Conservation (phyloP, 805 yeast genomes). For the Starmerella khaoyaiensis region DNA sequence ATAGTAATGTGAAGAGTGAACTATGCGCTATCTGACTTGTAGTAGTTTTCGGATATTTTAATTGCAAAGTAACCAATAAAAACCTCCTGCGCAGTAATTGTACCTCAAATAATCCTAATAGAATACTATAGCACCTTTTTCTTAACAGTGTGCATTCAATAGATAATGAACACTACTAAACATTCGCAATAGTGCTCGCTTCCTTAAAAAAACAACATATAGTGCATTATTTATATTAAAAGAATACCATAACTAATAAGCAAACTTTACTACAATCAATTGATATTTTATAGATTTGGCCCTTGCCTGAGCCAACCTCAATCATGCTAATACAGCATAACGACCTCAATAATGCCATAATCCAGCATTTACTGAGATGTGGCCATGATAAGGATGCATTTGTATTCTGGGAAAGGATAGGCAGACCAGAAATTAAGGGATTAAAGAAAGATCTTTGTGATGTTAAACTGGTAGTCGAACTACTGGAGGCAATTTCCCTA, state of each 20-base stretch:
- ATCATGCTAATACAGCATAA: neutral
- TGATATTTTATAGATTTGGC: neutral
- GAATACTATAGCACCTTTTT: too few species aligned
- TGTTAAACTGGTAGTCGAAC: neutral
- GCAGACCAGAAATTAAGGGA: neutral
- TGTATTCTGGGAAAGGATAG: neutral
- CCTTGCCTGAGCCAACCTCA: neutral
- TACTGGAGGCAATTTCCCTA: too few species aligned
- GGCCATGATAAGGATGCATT: conserved; percentile 3
- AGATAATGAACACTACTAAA: too few species aligned
- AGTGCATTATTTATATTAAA: neutral
- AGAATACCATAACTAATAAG: neutral
- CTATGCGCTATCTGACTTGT: too few species aligned
- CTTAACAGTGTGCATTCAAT: too few species aligned
- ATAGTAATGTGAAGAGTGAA: too few species aligned
- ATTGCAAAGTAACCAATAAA: too few species aligned
- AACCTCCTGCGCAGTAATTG: too few species aligned
- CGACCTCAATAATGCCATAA: conserved; percentile 1
- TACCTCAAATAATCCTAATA: too few species aligned
- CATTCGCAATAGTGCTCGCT: too few species aligned
- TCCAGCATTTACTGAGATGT: neutral
- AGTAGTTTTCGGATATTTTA: too few species aligned
- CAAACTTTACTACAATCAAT: too few species aligned
- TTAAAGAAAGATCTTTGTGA: neutral
- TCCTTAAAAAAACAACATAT: neutral